Evolutionary conservation across 768 basidiomycete genomes (phyloP), one percentile per base, ranked within the genome.

Genomic region (Crepidotus variabilis): DNA sequence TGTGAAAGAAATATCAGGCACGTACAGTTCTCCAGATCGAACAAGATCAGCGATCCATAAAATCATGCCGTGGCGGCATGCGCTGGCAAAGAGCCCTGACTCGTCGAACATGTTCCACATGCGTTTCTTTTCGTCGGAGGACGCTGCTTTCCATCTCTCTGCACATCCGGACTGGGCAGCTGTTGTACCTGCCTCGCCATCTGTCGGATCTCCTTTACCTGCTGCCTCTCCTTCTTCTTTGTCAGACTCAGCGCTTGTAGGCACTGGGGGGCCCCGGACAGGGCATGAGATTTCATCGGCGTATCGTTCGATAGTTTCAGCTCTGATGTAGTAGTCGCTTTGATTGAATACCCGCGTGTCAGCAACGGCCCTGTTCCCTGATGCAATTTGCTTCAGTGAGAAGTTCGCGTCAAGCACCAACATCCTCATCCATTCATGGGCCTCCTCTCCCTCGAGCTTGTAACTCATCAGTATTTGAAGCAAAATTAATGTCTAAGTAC

Each of bases 61-160:
- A 20, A 70, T 56, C 0, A 72, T 61, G 2, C 71, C 69, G 65
- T 76, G 73, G 1, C 62, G 59, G 55, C 75, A 77, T 9, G 66
- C 65, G 55, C 59, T 52, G 0, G 71, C 65, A 56, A 79, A 78
- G 9, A 75, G 61, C 0, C 76, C 74, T 0, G 71, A 67, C 63
- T 76, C 71, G 0, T 70, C 57, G 51, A 73, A 78, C 8, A 74
- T 60, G 3, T 57, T 61, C 72, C 68, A 75, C 66, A 69, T 71
- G 20, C 58, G 63, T 57, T 71, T 74, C 33, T 61, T 62, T 43
- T 61, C 58, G 24, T 74, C 67, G 0, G 61, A 56, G 0, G 62
- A 28, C 22, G 35, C 47, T 24, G 52, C 70, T 57, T 69, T 72
- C 72, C 69, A 73, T 47, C 69, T 69, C 18, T 70, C 56, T 70